These are phyloP conservation scores for Dichotomocladium elegans DNA, from an alignment of 371 early-diverging fungal genomes.

Conservation along the genomic window DNA sequence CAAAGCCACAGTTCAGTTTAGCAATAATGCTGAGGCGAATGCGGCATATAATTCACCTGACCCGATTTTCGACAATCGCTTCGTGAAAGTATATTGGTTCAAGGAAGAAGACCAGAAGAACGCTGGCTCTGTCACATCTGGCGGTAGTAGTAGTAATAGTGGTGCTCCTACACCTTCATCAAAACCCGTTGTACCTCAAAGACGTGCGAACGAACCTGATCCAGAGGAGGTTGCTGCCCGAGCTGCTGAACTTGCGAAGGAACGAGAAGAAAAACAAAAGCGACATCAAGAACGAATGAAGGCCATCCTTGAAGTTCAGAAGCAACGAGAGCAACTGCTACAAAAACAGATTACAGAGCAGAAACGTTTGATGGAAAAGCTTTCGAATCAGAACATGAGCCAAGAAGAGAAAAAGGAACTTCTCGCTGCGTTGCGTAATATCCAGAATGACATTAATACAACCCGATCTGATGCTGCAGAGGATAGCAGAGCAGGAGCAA, in stretches of 20 bases:
- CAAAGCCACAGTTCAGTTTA: conserved; percentile 62
- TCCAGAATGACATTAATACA: conserved; percentile 28
- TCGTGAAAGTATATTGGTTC: conserved; percentile 77
- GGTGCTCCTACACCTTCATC: not conserved
- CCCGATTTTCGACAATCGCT: conserved; percentile 84
- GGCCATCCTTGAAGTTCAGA: conserved; percentile 51
- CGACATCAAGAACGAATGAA: conserved; percentile 52
- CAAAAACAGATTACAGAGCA: conserved; percentile 56
- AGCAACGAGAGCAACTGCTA: conserved; percentile 52
- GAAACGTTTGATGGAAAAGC: conserved; percentile 51
- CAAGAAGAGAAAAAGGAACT: conserved; percentile 51
- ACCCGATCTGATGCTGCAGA: conserved; percentile 8
- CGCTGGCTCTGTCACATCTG: no score
- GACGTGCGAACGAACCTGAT: conserved; percentile 26
- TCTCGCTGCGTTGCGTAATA: conserved; percentile 34
- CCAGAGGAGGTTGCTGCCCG: conserved; percentile 38
- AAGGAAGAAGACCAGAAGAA: not conserved
- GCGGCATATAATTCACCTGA: conserved; percentile 76
- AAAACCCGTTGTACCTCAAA: not conserved
- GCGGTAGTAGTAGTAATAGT: conserved; percentile 12
- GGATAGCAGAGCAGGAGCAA: not conserved
- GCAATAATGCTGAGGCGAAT: conserved; percentile 58
- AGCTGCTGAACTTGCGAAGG: conserved; percentile 32
- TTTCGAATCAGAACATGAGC: conserved; percentile 45
- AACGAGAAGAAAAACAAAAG: conserved; percentile 26